phyloP scores from a whole-genome alignment of 345 rosid species.

The Camelina laxa region DNA sequence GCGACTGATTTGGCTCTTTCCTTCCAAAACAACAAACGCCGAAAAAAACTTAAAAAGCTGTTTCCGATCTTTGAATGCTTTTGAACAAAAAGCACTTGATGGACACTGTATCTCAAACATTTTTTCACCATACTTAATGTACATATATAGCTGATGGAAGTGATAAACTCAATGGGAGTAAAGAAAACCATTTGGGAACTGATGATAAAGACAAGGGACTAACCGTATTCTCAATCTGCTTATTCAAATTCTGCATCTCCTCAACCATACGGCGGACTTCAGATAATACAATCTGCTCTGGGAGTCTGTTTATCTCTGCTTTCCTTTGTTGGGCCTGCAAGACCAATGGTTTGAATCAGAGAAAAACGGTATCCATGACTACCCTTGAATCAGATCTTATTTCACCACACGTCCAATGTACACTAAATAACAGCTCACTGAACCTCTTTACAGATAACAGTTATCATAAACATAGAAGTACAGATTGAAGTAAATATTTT shows the following conservation, averaged over 20 bases:
- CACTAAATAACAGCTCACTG: neutral
- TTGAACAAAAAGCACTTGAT: slow-evolving; percentile 2
- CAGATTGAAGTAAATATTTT: neutral
- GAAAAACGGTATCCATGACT: neutral
- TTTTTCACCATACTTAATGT: neutral
- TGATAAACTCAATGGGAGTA: neutral
- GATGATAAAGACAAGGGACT: slow-evolving; percentile 37
- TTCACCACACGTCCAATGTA: slow-evolving; percentile 4
- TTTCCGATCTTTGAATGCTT: neutral
- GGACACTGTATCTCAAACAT: slow-evolving; percentile 1
- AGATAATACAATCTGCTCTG: slow-evolving; percentile 73
- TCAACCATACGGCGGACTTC: slow-evolving; percentile 94
- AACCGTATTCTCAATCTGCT: slow-evolving; percentile 85
- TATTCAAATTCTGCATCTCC: slow-evolving; percentile 83
- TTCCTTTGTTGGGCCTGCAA: slow-evolving; percentile 75
- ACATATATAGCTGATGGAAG: neutral
- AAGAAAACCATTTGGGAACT: neutral
- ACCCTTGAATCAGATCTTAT: neutral
- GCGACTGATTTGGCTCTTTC: neutral
- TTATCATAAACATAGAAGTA: neutral
- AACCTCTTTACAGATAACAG: neutral
- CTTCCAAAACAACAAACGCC: neutral
- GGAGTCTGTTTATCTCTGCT: slow-evolving; percentile 69
- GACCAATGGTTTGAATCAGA: slow-evolving; percentile 7
- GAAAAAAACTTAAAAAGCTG: neutral